Base-by-base conservation (phyloP, 257 asterid species). In the Capsicum baccatum region DNA sequence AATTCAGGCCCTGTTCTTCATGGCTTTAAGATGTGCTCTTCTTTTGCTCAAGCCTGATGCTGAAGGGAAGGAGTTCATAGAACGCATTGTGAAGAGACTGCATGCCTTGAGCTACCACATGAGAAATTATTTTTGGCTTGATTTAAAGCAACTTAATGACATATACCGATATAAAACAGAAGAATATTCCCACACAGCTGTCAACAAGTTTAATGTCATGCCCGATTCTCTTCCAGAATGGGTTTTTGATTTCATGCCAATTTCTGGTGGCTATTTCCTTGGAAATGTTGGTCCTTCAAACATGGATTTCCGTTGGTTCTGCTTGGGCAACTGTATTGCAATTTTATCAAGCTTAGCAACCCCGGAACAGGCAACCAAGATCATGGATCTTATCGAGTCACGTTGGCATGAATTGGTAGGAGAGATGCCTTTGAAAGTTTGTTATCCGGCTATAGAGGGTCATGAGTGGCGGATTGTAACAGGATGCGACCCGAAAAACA, bases 171-270 rank as follows among this genome's bases (percentile, higher is more conserved):
- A 87, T 66, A 92, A 92, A 89, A 92, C 96, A 3, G 96, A 92
- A 87, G 93, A 92, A 86, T 92, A 92, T 83, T 92, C 96, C n/a
- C 94, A 92, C 86, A 92, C 96, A 55, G 94, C 96, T 35, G 96
- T 92, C 80, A 92, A 92, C 87, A 92, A 92, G 89, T 91, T 92
- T 85, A 91, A 92, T 67, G 86, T 90, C 87, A 92, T 92, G 91
- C 96, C 96, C 6, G 93, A 92, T 88, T 92, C 94, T 86, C 91
- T 92, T 79, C 96, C 96, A 8, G 96, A 91, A 81, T 92, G 96
- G 96, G 79, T 92, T 78, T 92, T 92, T 48, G 96, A 92, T 85
- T 92, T 92, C 83, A 92, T 92, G 96, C 94, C 96, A 42, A 78
- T 80, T 21, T 89, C 82, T 82, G 96, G 96, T 67, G 94, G 94